Base-by-base conservation (phyloP, 768 basidiomycete genomes). In the Agaricus blazei region DNA sequence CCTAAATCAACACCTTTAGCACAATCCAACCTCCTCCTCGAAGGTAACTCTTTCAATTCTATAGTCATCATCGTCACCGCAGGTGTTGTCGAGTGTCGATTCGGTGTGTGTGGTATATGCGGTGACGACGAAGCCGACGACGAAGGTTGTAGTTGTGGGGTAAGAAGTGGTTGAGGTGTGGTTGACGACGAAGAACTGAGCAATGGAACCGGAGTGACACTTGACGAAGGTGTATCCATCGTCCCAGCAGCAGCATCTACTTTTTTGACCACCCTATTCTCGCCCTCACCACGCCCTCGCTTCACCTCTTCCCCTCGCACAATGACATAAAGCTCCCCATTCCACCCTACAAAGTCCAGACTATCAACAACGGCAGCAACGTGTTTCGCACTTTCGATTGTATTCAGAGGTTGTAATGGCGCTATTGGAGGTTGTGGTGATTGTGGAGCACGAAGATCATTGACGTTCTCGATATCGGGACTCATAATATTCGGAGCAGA, bases 301-400 rank as follows among this genome's bases (percentile, higher is more conserved):
- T 15, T 62, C 24, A 54, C 50, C 9, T 5, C 29, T 6, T 9
- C 3, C 3, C 37, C 37, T 60, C 83, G 73, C 50, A 81, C 80
- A 52, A 86, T 79, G 55, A 83, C 84, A 62, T 82, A 85, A 64
- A 85, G 82, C 68, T 85, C 85, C 38, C 83, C 82, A 65, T 87
- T 82, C 84, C 84, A 87, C n/a, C 85, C 85, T 1, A 87, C 65
- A 58, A 85, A 87, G 67, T 87, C 85, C 29, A 87, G 62, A 26
- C 75, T 75, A 3, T 78, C 79, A 0, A 86, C 60, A 27, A 67
- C 65, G 3, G 67, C 65, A 1, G 84, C 83, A 51, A 87, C 54
- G 28, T 75, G 59, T 71, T 72, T 28, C 78, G 70, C 46, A 78
- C 82, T 52, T 69, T 73, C 29, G 75, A 71, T 11, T 8, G 48